A percentile compares a stretch with the other conserved stretches of the same genome.
phyloP scores from a whole-genome alignment of 495 filamentous ascomycete species.

The Amniculicola lignicola region DNA sequence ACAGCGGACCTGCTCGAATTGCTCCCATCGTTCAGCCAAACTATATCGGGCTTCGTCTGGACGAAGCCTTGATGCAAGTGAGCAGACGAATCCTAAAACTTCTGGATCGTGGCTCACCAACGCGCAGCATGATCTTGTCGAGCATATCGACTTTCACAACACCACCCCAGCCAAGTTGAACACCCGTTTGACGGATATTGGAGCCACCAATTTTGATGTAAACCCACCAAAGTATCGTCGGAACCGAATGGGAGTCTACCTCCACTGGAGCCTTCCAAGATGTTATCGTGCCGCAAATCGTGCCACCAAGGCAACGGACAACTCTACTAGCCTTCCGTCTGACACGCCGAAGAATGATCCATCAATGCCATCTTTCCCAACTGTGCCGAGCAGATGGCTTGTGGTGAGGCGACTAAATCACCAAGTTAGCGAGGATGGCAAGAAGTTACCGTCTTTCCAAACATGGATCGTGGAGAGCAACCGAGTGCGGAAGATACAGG shows the following conservation, averaged over 20 bases:
- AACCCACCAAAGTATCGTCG: not conserved
- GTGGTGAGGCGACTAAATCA: not conserved
- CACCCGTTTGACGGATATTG: slow-evolving; percentile 46
- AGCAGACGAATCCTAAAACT: not conserved
- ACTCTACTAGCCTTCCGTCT: not conserved
- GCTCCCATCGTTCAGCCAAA: slow-evolving; percentile 56
- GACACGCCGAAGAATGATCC: not conserved
- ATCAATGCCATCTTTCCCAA: not conserved
- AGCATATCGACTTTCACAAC: slow-evolving; percentile 47
- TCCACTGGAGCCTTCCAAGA: slow-evolving; percentile 52
- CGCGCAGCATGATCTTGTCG: slow-evolving; percentile 45
- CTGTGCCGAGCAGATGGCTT: slow-evolving; percentile 10
- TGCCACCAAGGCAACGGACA: not conserved
- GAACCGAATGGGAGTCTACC: slow-evolving; percentile 46
- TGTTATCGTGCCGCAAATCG: slow-evolving; percentile 41
- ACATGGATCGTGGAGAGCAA: slow-evolving; percentile 55
- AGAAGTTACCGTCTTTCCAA: slow-evolving; percentile 33
- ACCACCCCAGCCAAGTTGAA: slow-evolving; percentile 42
- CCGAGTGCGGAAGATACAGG: slow-evolving; percentile 38
- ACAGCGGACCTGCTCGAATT: no score
- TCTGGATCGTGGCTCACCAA: not conserved
- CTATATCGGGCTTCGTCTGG: slow-evolving; percentile 50
- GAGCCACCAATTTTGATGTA: no score
- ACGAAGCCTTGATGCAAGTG: slow-evolving; percentile 34
- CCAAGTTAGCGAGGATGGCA: not conserved